Evolutionary conservation across 106 monocot genomes (phyloP).

Genomic region (Cymbidium sinense): DNA sequence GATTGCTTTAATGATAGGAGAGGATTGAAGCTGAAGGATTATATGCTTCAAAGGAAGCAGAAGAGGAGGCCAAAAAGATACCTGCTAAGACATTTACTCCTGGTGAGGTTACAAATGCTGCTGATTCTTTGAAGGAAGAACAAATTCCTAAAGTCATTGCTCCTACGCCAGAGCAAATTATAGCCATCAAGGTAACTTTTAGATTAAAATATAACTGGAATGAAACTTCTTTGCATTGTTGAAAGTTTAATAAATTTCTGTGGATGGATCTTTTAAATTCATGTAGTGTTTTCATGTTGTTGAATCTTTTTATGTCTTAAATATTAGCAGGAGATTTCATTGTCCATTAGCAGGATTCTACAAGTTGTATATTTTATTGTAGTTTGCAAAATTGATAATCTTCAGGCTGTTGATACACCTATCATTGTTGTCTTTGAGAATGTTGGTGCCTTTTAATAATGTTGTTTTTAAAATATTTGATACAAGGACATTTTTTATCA

Average conservation of each 20-base stretch:
- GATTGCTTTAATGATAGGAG: slow-evolving; percentile 43
- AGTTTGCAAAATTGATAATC: no score
- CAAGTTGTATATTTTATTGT: no score
- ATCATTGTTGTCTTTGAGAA: no score
- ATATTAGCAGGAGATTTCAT: neutral
- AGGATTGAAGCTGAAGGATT: slow-evolving; percentile 64
- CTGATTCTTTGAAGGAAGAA: slow-evolving; percentile 40
- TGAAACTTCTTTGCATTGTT: neutral
- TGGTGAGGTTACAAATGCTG: slow-evolving; percentile 34
- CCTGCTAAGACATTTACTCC: slow-evolving; percentile 78
- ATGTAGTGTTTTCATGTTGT: neutral
- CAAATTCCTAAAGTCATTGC: slow-evolving; percentile 58
- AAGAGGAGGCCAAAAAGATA: slow-evolving; percentile 75
- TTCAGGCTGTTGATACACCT: no score
- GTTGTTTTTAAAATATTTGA: no score
- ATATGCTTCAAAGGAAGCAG: slow-evolving; percentile 86
- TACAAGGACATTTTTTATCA: no score
- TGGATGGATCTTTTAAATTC: neutral
- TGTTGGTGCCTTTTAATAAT: no score
- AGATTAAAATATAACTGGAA: neutral
- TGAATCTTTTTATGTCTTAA: neutral
- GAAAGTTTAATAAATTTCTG: neutral
- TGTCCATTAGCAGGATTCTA: no score
- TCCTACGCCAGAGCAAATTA: slow-evolving; percentile 97
- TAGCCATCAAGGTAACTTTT: slow-evolving; percentile 80